phyloP scores from a whole-genome alignment of 2,329 filamentous ascomycete genomes.

The Magnaporthiopsis incrustans region DNA sequence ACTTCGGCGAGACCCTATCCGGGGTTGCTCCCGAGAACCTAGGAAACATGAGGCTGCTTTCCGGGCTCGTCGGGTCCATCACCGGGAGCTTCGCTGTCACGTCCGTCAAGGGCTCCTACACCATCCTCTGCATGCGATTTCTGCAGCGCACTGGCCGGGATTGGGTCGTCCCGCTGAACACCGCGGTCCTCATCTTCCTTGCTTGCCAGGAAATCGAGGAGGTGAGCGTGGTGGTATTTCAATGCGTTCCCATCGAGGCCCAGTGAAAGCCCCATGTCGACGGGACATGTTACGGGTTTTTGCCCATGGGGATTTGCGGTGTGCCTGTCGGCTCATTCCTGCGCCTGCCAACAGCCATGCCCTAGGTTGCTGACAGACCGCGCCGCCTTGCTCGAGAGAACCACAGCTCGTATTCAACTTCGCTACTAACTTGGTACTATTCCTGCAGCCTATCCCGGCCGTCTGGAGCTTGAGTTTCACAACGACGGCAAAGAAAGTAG shows the following conservation, averaged over 20 bases:
- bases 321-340: not conserved
- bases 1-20: not conserved
- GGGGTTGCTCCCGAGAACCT: not conserved
- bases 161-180: slow-evolving; percentile 9
- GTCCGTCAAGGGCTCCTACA: slow-evolving; percentile 11
- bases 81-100: slow-evolving; percentile 9
- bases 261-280: slow-evolving; percentile 4
- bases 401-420: slow-evolving; percentile 12
- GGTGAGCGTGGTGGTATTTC: slow-evolving; percentile 8
- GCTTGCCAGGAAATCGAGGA: slow-evolving; percentile 11
- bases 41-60: not conserved
- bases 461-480: slow-evolving; percentile 11
- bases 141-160: slow-evolving; percentile 3
- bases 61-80: slow-evolving; percentile 4
- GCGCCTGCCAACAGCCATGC: too few species aligned
- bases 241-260: slow-evolving; percentile 10
- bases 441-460: slow-evolving; percentile 12
- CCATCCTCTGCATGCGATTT: slow-evolving; percentile 11
- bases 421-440: slow-evolving; percentile 9
- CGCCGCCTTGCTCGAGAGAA: not conserved
- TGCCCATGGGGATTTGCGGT: slow-evolving; percentile 8
- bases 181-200: slow-evolving; percentile 7
- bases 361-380: not conserved
- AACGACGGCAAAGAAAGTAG: slow-evolving; percentile 9
- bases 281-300: slow-evolving; percentile 7